Evolutionary conservation across 176 grass and related monocot genomes (phyloP), one percentile per base, ranked within the genome.

Genomic region (Zoysia pacifica): DNA sequence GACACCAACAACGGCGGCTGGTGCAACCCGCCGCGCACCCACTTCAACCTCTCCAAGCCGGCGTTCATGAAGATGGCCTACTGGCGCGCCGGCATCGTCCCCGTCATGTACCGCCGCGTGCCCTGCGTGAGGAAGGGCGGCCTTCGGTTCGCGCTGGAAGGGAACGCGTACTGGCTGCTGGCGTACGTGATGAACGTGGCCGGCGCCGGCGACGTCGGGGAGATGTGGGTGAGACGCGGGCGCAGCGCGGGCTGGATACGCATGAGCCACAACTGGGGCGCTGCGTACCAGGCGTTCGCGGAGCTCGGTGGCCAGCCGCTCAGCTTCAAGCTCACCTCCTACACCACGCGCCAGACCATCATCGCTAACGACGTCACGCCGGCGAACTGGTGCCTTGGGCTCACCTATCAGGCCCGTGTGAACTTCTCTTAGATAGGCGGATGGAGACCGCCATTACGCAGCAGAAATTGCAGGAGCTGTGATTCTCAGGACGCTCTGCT

Each of bases 1-100:
- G 83, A 85, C 75, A 77, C 84, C 50, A 76, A 95, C 81, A 52
- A 76, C 66, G 96, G 90, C 37, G 96, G 92, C 0, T 95, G 96
- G 92, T 95, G 96, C 90, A 98, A 98, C 69, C 96, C 90, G 4
- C 92, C 96, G 1, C 83, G 96, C 55, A 50, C 72, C 28, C 92
- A 98, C 70, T 93, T 95, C 83, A 88, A 98, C 82, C 75, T 95
- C 75, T 85, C 92, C 62, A 98, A 91, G 87, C 96, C 90, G 0
- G 90, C 90, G 7, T 95, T 95, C 83, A 91, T 81, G 83, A 83
- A 72, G 84, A 95, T 98, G 42, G 92, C 86, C 9, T 13, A 79
- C 35, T 91, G 87, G 92, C 61, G 72, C 15, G 92, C 90, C 14
- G 92, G 86, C 50, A 95, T 95, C 77, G 90, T 98, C 35, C 92